These are phyloP conservation scores for Populus hybrid DNA, from an alignment of 441 rosid species.

Conservation along the genomic window DNA sequence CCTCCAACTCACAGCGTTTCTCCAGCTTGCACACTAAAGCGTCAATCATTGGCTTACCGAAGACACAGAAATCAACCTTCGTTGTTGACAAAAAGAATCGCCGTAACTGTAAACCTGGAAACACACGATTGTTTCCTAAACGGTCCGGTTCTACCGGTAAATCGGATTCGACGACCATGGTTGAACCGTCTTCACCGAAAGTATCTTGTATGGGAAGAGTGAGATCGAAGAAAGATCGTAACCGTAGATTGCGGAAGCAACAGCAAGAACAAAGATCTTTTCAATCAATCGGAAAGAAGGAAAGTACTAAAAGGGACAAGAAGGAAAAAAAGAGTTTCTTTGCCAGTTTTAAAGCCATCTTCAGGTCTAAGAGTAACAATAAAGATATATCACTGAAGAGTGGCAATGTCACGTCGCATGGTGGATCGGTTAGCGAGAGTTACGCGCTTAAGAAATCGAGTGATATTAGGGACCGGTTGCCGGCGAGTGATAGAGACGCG, in stretches of 20 bases:
- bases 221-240: conserved; percentile 68
- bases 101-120: conserved; percentile 48
- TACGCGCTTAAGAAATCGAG: conserved; percentile 10
- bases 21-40: conserved; percentile 49
- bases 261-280: background rate
- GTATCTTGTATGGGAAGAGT: conserved; percentile 95
- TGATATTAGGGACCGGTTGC: conserved; percentile 58
- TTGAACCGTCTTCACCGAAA: conserved; percentile 86
- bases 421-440: conserved; percentile 14
- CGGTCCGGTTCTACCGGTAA: conserved; percentile 50
- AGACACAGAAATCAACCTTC: conserved; percentile 53
- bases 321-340: conserved; percentile 44
- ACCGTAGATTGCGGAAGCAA: conserved; percentile 40
- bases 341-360: conserved; percentile 51
- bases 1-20: conserved; percentile 68
- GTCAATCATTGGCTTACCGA: conserved; percentile 68
- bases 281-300: conserved; percentile 22
- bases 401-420: conserved; percentile 20
- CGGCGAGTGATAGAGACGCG: conserved; percentile 33
- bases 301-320: conserved; percentile 30
- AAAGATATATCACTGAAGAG: conserved; percentile 20
- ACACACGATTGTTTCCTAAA: conserved; percentile 53
- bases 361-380: conserved; percentile 26
- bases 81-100: conserved; percentile 54
- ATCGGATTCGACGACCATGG: conserved; percentile 35